Base-by-base conservation (phyloP, 2,329 filamentous ascomycete genomes). In the Pseudogymnoascus sp. region DNA sequence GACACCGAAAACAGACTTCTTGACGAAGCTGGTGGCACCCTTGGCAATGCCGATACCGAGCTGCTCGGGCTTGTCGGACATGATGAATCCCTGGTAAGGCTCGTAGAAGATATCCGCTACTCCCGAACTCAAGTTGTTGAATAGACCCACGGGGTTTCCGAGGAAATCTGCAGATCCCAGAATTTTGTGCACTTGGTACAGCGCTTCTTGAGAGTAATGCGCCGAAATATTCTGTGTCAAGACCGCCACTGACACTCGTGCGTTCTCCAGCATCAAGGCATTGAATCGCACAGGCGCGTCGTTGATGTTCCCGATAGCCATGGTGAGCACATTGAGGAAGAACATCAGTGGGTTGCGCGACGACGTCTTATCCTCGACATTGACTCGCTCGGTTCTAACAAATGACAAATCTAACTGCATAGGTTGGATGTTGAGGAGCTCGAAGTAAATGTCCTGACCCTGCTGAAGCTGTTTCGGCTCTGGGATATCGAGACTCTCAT, bases 101-200 rank as follows among this genome's bases (percentile, higher is more conserved):
- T 99, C 96, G 80, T 99, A 99, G 79, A 99, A 99, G 73, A 99
- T 96, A 74, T 97, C 95, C 19, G 91, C 93, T 62, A 99, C 91
- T 70, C 96, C 95, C 53, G 95, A 99, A 70, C 91, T 96, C 76
- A 99, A 90, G 74, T 93, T 99, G 79, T 96, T 97, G 86, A 99
- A 99, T 47, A 99, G 80, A 50, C 95, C 95, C 15, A 99, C 96
- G 0, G 95, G 95, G 71, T 99, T 99, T 38, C 95, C 95, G 5
- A 99, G 81, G 83, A 99, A 97, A 75, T 99, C 95, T 4, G 95
- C 95, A 5, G 93, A 97, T 17, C 95, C 95, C 63, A 99, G 85
- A 68, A 99, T 95, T 76, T 97, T 93, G 80, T 99, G 96, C 15
- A 99, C 88, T 78, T 99, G 95, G 70, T 95, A 91, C 63, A 99